These are phyloP conservation scores for Fusarium anthophilum DNA, from an alignment of 2,329 filamentous ascomycete species.

Conservation along the genomic window DNA sequence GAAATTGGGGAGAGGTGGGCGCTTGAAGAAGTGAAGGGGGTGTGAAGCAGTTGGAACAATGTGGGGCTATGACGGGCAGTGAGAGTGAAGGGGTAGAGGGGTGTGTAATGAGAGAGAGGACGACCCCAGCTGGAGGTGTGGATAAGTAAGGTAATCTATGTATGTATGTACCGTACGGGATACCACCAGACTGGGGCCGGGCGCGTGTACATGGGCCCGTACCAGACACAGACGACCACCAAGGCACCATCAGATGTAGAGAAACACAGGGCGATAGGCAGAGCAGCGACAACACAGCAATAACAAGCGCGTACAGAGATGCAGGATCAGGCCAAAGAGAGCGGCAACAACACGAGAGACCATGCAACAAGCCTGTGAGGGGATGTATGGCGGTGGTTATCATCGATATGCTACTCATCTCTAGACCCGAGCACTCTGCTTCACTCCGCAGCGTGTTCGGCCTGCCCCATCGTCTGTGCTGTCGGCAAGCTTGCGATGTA, in stretches of 20 bases:
- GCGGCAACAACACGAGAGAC: conserved; percentile 35
- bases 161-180: conserved; percentile 21
- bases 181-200: conserved; percentile 34
- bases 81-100: conserved; percentile 34
- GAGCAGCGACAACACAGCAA: conserved; percentile 10
- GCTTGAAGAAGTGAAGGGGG: conserved; percentile 40
- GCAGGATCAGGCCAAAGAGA: conserved; percentile 22
- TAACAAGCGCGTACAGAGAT: conserved; percentile 31
- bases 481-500: conserved; percentile 24
- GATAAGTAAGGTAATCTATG: conserved; percentile 7
- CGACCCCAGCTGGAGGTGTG: conserved; percentile 32
- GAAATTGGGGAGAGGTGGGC: conserved; percentile 38
- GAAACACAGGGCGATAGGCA: conserved; percentile 8
- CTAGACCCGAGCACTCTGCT: not conserved
- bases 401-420: not conserved
- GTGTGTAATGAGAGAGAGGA: conserved; percentile 18
- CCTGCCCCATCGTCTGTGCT: conserved; percentile 5
- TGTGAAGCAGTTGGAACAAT: conserved; percentile 38
- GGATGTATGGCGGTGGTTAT: conserved; percentile 16
- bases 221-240: conserved; percentile 21
- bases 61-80: conserved; percentile 35
- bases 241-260: conserved; percentile 21
- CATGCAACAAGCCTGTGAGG: conserved; percentile 20
- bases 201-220: conserved; percentile 39
- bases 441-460: conserved; percentile 4